These are phyloP conservation scores for Saturnispora diversa DNA, from an alignment of 805 yeast species.

Conservation along the genomic window DNA sequence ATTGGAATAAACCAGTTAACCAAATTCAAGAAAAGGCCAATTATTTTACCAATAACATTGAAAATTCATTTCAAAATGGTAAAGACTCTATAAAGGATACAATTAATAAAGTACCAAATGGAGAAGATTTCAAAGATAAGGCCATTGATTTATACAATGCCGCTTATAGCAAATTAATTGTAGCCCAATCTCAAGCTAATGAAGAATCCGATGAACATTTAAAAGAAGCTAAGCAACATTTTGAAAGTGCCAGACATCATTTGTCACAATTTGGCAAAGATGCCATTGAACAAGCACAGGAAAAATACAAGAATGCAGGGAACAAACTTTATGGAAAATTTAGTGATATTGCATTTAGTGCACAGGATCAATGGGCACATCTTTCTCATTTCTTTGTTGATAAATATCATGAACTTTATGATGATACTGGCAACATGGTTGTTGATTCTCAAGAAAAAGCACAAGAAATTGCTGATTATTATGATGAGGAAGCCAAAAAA, in stretches of 20 bases:
- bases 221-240: constrained; percentile 30
- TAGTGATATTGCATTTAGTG: constrained; percentile 4
- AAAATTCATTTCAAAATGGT: not conserved
- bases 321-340: constrained; percentile 8
- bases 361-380: constrained; percentile 3
- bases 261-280: constrained; percentile 8
- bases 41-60: not conserved
- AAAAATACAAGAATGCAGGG: constrained; percentile 5
- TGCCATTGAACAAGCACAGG: constrained; percentile 4
- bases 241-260: constrained; percentile 14
- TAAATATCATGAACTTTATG: constrained; percentile 11
- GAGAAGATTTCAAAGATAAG: constrained; percentile 12
- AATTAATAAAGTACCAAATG: constrained; percentile 8
- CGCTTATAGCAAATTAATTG: constrained; percentile 24
- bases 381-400: constrained; percentile 4
- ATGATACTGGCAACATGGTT: constrained; percentile 8
- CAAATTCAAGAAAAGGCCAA: constrained; percentile 1
- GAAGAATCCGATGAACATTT: constrained; percentile 4
- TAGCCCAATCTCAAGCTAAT: constrained; percentile 19
- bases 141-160: constrained; percentile 20
- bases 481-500: constrained; percentile 19
- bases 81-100: constrained; percentile 7
- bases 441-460: constrained; percentile 20
- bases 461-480: constrained; percentile 23
- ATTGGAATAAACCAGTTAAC: constrained; percentile 5